A percentile compares a stretch with the other conserved stretches of the same genome.
These are phyloP conservation scores for Ceratocystis papillata DNA, from an alignment of 2,329 filamentous ascomycete genomes.

Conservation along the genomic window DNA sequence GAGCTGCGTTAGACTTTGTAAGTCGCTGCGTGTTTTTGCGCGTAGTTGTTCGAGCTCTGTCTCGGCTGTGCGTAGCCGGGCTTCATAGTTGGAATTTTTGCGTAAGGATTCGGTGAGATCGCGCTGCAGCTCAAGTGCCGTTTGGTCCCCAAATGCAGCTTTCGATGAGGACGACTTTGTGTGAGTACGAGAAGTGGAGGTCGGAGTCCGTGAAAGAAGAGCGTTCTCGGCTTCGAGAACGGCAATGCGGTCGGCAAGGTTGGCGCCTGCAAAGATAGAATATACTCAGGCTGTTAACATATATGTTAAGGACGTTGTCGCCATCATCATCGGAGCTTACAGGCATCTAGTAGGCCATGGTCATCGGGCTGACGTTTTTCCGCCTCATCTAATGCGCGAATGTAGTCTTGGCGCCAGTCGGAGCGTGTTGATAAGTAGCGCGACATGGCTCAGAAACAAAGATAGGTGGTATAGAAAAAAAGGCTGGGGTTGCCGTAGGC, in stretches of 20 bases:
- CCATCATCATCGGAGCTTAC: slow-evolving; percentile 39
- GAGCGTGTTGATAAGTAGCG: slow-evolving; percentile 14
- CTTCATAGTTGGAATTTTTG: slow-evolving; percentile 57
- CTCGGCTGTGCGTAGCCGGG: slow-evolving; percentile 50
- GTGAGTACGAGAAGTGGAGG: slow-evolving; percentile 24
- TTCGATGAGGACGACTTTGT: not conserved
- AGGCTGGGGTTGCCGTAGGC: no score
- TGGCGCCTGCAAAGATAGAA: slow-evolving; percentile 41
- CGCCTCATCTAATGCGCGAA: slow-evolving; percentile 62
- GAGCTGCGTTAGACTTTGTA: slow-evolving; percentile 49
- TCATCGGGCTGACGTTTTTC: slow-evolving; percentile 53
- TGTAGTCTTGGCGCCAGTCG: slow-evolving; percentile 73
- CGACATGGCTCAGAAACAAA: slow-evolving; percentile 14
- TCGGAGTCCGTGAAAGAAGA: slow-evolving; percentile 28
- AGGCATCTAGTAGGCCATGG: slow-evolving; percentile 63
- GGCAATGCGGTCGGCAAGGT: slow-evolving; percentile 56
- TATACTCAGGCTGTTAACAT: not conserved
- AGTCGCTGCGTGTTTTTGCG: slow-evolving; percentile 48
- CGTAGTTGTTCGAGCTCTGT: slow-evolving; percentile 55
- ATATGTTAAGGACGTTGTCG: no score
- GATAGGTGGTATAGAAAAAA: no score
- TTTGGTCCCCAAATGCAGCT: slow-evolving; percentile 13
- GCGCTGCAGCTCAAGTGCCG: slow-evolving; percentile 44
- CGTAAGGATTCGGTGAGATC: slow-evolving; percentile 70
- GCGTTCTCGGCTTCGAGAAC: slow-evolving; percentile 50